Conservation (phyloP, 2,329 filamentous ascomycete genomes). For the Lasiodiplodia sp. region DNA sequence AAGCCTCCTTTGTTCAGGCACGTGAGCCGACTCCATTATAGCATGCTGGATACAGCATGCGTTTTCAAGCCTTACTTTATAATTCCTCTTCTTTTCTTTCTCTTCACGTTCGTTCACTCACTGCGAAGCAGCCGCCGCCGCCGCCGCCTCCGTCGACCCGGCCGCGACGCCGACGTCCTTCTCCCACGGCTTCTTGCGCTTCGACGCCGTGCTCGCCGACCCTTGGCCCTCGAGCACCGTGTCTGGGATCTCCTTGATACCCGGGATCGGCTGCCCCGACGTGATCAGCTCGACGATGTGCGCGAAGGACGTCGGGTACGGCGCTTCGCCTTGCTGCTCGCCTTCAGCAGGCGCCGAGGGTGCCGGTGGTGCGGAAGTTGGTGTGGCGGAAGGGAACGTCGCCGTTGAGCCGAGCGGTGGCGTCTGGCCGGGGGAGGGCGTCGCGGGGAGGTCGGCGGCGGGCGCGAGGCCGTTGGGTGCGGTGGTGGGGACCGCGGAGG, state of each 20-base stretch:
- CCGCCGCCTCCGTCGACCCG: not conserved
- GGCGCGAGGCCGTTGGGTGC: constrained; percentile 17
- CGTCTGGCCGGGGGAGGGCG: not conserved
- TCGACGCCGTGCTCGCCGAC: constrained; percentile 59
- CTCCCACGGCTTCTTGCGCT: constrained; percentile 81
- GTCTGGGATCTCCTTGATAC: constrained; percentile 85
- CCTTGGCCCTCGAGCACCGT: constrained; percentile 77
- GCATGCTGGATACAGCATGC: no score
- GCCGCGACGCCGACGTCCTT: constrained; percentile 32
- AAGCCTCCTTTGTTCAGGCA: no score
- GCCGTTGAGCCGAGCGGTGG: constrained; percentile 32
- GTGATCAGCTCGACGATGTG: constrained; percentile 87
- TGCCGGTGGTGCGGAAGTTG: constrained; percentile 9
- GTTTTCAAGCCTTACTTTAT: not conserved
- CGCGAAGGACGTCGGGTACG: constrained; percentile 83
- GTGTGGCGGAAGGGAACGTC: constrained; percentile 31
- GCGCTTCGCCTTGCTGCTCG: constrained; percentile 53
- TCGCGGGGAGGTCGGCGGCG: constrained; percentile 19
- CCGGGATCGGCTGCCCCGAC: constrained; percentile 81
- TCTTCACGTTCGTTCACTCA: not conserved
- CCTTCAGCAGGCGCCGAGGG: not conserved
- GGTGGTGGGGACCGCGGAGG: not conserved
- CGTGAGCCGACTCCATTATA: no score
- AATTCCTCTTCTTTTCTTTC: not conserved
- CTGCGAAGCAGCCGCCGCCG: constrained; percentile 1